A percentile compares a stretch with the other conserved stretches of the same genome.
phyloP scores from a whole-genome alignment of 805 yeast genomes.

The Cyberlindnera petersonii region DNA sequence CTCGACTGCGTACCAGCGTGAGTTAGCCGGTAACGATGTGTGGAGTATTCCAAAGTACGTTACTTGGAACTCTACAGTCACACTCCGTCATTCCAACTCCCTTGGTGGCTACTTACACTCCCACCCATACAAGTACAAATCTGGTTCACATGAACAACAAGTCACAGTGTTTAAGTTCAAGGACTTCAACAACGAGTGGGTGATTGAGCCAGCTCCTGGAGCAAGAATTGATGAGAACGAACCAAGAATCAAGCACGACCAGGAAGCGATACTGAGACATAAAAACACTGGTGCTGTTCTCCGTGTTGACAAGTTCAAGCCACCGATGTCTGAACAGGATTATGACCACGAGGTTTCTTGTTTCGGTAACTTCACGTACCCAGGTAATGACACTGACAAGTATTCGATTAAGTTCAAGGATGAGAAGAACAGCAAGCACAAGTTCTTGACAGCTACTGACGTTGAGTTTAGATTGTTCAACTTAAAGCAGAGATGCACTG shows the following conservation, averaged over 20 bases:
- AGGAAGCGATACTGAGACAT: slow-evolving; percentile 67
- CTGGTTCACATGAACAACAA: slow-evolving; percentile 73
- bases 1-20: slow-evolving; percentile 63
- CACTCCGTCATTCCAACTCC: slow-evolving; percentile 65
- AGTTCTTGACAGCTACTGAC: slow-evolving; percentile 39
- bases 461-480: slow-evolving; percentile 69
- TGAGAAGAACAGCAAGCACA: slow-evolving; percentile 26
- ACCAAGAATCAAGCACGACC: slow-evolving; percentile 29
- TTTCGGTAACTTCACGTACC: slow-evolving; percentile 56
- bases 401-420: slow-evolving; percentile 56
- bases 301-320: slow-evolving; percentile 64
- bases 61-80: slow-evolving; percentile 65
- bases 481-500: slow-evolving; percentile 59
- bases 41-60: slow-evolving; percentile 56
- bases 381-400: slow-evolving; percentile 65
- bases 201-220: slow-evolving; percentile 43
- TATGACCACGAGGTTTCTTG: slow-evolving; percentile 82
- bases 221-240: slow-evolving; percentile 28
- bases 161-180: slow-evolving; percentile 66
- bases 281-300: slow-evolving; percentile 61
- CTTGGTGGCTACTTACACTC: slow-evolving; percentile 81
- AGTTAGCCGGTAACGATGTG: slow-evolving; percentile 42
- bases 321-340: slow-evolving; percentile 89
- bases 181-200: slow-evolving; percentile 70
- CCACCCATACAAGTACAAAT: slow-evolving; percentile 56